Conservation (phyloP, 306 rosid genomes). For the Cicer cuneatum region DNA sequence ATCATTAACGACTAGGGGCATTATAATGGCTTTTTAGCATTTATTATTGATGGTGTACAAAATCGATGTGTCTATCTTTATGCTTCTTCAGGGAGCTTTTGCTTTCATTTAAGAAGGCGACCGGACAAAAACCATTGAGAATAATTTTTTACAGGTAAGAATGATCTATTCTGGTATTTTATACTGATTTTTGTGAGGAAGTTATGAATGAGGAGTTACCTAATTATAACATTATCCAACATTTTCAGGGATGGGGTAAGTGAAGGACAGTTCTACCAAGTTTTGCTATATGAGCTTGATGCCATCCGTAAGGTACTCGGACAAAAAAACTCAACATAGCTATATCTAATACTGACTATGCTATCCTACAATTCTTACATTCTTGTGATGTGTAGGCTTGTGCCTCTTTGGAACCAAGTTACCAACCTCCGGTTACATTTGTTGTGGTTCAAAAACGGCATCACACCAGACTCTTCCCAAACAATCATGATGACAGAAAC, state of each 20-base stretch:
- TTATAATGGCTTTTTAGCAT: neutral
- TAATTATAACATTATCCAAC: conserved; percentile 2
- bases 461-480: conserved; percentile 83
- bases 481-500: conserved; percentile 70
- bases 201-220: conserved; percentile 9
- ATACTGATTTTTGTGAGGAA: conserved; percentile 20
- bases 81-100: conserved; percentile 48
- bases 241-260: conserved; percentile 63
- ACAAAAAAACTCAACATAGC: neutral
- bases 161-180: conserved; percentile 2
- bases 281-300: conserved; percentile 70
- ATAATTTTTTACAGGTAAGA: conserved; percentile 57
- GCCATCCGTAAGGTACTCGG: conserved; percentile 67
- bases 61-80: neutral
- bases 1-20: neutral
- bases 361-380: conserved; percentile 22
- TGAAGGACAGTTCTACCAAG: conserved; percentile 60
- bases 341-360: neutral
- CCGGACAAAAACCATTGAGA: conserved; percentile 58
- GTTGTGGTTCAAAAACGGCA: conserved; percentile 92
- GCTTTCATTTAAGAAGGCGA: conserved; percentile 52
- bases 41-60: conserved; percentile 18
- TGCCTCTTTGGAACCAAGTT: conserved; percentile 86
- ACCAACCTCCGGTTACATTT: conserved; percentile 92
- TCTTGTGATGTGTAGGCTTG: conserved; percentile 64